Evolutionary conservation across 2,329 filamentous ascomycete genomes (phyloP), one percentile per base, ranked within the genome.

Genomic region (Verticillium isaacii): DNA sequence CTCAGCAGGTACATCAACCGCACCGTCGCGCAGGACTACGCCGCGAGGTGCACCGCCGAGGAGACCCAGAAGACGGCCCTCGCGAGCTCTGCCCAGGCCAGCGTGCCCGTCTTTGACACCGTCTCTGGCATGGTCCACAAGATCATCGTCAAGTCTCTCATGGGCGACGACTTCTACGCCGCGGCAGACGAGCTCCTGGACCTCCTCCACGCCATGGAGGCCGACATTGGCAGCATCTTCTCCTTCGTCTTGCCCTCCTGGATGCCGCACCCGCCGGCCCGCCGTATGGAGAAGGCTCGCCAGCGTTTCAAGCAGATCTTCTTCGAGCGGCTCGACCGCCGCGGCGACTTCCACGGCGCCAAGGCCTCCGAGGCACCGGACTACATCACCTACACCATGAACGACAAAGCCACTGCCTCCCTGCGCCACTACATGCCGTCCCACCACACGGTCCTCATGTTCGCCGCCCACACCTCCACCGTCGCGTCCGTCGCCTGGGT

Each of bases 111-210:
- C 1, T 68, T 66, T 57, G 61, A 62, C 1, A 56, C 61, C 1
- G 45, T 65, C 1, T 64, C 66, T 7, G 57, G 59, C 8, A 34
- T 68, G 32, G 50, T 60, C n/a, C 64, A 65, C 59, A 63, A 65
- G 1, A 61, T 61, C 41, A 52, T 61, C 12, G 62, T 66, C 6
- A 61, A 61, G 4, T 60, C 58, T 1, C 34, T 67, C 23, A 64
- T 67, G 63, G 67, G 66, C 52, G 60, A 65, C 11, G 66, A 67
- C 63, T 68, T 67, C 58, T 66, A 63, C 57, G 25, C 50, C 3
- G 52, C 63, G 37, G 59, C 54, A 32, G 37, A 32, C 1, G 66
- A 68, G 56, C 61, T 68, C 14, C 57, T 64, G 14, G 23, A 61
- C 11, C 50, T 68, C 8, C 32, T 67, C 6, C 62, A 60, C 8